Base-by-base conservation (phyloP, 306 rosid species). In the Prunus davidiana region DNA sequence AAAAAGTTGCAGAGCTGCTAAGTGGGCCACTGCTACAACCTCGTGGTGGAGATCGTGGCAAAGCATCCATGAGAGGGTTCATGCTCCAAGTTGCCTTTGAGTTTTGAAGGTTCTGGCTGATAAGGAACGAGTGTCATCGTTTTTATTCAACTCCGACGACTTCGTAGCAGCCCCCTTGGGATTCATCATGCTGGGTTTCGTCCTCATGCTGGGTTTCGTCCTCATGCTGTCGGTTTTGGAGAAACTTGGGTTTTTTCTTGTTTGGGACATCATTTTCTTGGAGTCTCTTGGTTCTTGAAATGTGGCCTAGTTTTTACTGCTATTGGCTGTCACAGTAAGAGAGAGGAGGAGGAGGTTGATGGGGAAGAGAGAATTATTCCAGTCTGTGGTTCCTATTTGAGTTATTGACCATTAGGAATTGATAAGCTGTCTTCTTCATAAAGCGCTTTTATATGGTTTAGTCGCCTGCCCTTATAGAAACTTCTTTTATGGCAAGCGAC, bases 41-140 rank as follows among this genome's bases (percentile, higher is more conserved):
- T 60, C 82, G 81, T 9, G 91, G 83, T 41, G 90, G 83, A 72
- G 89, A 78, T 54, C 75, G 76, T 11, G 86, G 89, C 38, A 84
- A 65, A 65, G 54, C 82, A 27, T 85, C 86, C 79, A 13, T 41
- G 14, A 87, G 77, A 28, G 91, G 75, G 50, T 55, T 69, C 90
- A 84, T 78, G 73, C 69, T 80, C 88, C 90, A 88, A 1, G 43
- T 61, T n/a, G 80, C 49, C 45, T 47, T 67, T 4, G 64, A 43
- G 25, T 46, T 60, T 49, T 69, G 69, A 74, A 76, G 73, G 75
- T 77, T 67, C 78, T 77, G 49, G 81, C 34, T 32, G 84, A 79
- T 16, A 56, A 66, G 76, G 73, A 25, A 24, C 25, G 64, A 24
- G 32, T 11, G 2, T 58, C 32, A 56, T 9, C 28, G n/a, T 10